Base-by-base conservation (phyloP, 495 filamentous ascomycete genomes). In the Penicillium paradoxum region DNA sequence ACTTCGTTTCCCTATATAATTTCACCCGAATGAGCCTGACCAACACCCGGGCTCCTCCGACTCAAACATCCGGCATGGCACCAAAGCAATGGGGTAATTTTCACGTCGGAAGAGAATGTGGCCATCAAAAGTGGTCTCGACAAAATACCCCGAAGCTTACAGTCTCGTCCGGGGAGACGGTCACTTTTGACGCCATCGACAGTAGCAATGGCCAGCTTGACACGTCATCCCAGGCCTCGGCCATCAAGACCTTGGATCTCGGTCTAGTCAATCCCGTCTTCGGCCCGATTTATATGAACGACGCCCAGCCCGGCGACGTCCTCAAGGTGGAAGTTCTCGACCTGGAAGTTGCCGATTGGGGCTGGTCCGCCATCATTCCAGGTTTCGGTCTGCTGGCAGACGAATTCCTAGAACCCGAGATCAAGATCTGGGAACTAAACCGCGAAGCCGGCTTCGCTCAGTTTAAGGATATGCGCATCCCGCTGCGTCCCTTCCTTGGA, bases 201-300 rank as follows among this genome's bases (percentile, higher is more conserved):
- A 77, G 77, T 49, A 77, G 77, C 60, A 72, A 76, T 53, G 75
- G 74, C 45, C 77, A 80, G 57, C 70, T 80, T 41, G 59, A 62
- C 10, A 52, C 63, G 1, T 49, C 50, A 13, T 75, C 71, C 25
- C 65, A 74, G 24, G 60, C 66, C 17, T 69, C 70, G 3, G 63
- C 67, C n/a, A 60, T 80, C 48, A 55, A 55, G 27, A 58, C 66
- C 14, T 70, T 80, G 52, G 63, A 79, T 49, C 58, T 78, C 52
- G 54, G 57, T 8, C 61, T 69, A 25, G 72, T 68, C 38, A 76
- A 80, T 48, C 77, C 77, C 8, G 75, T 75, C 37, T 68, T 75
- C 51, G 77, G 77, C 2, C 77, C 77, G 15, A 69, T 80, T 17
- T 72, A 56, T 46, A 62, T 80, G 42, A 62, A 71, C 44, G 64